These are phyloP conservation scores for Sporormia fimetaria DNA, from an alignment of 495 filamentous ascomycete genomes.

Conservation along the genomic window DNA sequence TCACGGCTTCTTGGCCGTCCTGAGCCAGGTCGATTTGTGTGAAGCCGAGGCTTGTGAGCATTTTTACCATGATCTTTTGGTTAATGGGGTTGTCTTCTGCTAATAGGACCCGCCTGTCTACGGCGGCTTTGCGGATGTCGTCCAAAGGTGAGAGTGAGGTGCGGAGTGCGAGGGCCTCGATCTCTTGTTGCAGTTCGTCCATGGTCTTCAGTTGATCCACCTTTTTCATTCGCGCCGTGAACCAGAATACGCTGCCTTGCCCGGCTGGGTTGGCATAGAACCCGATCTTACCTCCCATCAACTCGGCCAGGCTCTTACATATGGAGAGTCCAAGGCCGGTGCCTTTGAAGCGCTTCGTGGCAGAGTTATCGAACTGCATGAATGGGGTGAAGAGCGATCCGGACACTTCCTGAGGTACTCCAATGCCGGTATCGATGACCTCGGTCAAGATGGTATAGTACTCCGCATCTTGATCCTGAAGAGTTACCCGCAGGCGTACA, in stretches of 20 bases:
- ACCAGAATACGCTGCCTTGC: conserved; percentile 50
- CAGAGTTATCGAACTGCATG: conserved; percentile 23
- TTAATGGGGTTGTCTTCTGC: conserved; percentile 40
- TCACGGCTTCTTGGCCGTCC: conserved; percentile 48
- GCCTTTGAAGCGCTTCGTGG: conserved; percentile 20
- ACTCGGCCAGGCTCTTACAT: conserved; percentile 21
- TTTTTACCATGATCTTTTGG: conserved; percentile 50
- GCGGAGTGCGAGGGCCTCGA: conserved; percentile 16
- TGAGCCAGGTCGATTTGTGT: conserved; percentile 41
- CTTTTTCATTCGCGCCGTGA: conserved; percentile 43
- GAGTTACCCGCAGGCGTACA: conserved; percentile 28
- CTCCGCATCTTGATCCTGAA: conserved; percentile 33
- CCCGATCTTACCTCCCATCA: conserved; percentile 26
- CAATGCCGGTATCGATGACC: conserved; percentile 22
- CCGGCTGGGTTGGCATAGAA: conserved; percentile 43
- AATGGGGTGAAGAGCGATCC: conserved; percentile 21
- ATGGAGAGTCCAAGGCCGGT: conserved; percentile 24
- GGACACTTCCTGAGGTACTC: conserved; percentile 1
- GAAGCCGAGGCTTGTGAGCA: conserved; percentile 45
- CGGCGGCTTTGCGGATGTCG: conserved; percentile 18
- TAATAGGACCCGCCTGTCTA: conserved; percentile 39
- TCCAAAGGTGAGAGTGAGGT: conserved; percentile 6
- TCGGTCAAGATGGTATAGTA: conserved; percentile 39
- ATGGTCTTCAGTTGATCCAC: conserved; percentile 24
- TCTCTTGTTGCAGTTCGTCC: conserved; percentile 24